Base-by-base conservation (phyloP, 768 basidiomycete species). In the Phlebiopsis flavidoalba region DNA sequence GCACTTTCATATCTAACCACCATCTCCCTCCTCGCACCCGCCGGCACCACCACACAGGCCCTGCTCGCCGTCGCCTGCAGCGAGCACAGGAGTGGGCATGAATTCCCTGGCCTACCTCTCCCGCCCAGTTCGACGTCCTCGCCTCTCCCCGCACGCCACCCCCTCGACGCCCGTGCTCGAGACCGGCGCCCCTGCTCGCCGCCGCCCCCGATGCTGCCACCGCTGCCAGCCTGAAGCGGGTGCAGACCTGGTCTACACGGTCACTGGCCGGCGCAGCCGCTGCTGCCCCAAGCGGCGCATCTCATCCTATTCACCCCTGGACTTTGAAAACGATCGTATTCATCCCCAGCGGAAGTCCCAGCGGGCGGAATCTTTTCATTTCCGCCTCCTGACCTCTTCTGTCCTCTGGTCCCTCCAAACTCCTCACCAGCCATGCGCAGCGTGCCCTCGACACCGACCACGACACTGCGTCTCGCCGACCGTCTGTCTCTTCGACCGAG, bases 71-170 rank as follows among this genome's bases (percentile, higher is more conserved):
- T 48, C 51, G 52, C 57, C 19, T 2, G 33, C 54, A 54, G 59
- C 55, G 57, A 57, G 54, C 63, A 21, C 48, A 45, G 33, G 49
- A 55, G 35, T 31, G 31, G 17, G 61, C 65, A 93, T 93, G 91
- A 93, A 93, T 77, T 89, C 89, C 67, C 83, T 93, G 68, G 79
- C 82, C 17, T 87, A 89, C 75, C 79, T 93, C 63, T 89, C 91
- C 65, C 87, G 88, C 70, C n/a, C 87, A 91, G 72, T 85, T 91
- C 79, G 89, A 93, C 76, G 85, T 83, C 63, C 76, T 90, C 65
- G 85, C 86, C 60, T 75, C 85, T 8, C 72, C 85, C 53, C 79
- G 79, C 66, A 78, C 85, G 47, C 83, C 84, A 26, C 82, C 87
- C 15, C 87, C 15, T 80, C 83, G 43, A 83, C 85, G 0, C 82